Evolutionary conservation across 371 early-diverging fungal genomes (phyloP).

Genomic region (Mortierella sp.): DNA sequence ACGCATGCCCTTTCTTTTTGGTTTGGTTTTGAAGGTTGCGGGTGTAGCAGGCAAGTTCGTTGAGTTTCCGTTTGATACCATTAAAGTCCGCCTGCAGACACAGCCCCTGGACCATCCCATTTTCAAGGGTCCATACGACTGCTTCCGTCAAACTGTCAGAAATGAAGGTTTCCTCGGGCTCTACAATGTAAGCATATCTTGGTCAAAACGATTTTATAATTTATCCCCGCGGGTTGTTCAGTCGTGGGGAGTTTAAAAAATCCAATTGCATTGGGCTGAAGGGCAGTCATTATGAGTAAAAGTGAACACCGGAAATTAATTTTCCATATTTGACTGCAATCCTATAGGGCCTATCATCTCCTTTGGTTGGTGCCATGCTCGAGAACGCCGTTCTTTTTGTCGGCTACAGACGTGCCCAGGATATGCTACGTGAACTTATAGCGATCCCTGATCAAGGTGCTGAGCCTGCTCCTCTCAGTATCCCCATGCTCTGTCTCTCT

Average conservation of each 20-base stretch:
- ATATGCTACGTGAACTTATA: conserved; percentile 65
- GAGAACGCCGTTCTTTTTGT: conserved; percentile 95
- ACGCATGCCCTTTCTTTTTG: background rate
- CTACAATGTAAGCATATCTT: conserved; percentile 72
- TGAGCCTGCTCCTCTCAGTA: conserved; percentile 61
- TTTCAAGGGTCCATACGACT: conserved; percentile 89
- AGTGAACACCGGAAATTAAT: conserved; percentile 22
- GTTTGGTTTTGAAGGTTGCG: conserved; percentile 66
- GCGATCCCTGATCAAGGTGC: conserved; percentile 28
- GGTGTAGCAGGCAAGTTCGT: conserved; percentile 94
- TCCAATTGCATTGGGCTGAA: background rate
- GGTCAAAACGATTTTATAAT: background rate
- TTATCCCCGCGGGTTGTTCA: background rate
- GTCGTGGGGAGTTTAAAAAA: background rate
- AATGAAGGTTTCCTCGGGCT: conserved; percentile 85
- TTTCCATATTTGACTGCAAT: background rate
- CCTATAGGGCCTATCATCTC: conserved; percentile 88
- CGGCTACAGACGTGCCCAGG: conserved; percentile 88
- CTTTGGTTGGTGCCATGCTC: conserved; percentile 93
- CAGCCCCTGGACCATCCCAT: conserved; percentile 78
- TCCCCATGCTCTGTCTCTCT: conserved; percentile 82
- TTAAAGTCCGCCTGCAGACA: conserved; percentile 95
- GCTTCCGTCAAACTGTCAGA: conserved; percentile 75
- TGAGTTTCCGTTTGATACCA: conserved; percentile 97
- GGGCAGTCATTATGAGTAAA: conserved; percentile 4